Percentiles rank a stretch among this genome's conserved stretches.
These are phyloP conservation scores for Hepatocystis sp. DNA, from an alignment of 169 alveolate genomes.

Conservation along the genomic window DNA sequence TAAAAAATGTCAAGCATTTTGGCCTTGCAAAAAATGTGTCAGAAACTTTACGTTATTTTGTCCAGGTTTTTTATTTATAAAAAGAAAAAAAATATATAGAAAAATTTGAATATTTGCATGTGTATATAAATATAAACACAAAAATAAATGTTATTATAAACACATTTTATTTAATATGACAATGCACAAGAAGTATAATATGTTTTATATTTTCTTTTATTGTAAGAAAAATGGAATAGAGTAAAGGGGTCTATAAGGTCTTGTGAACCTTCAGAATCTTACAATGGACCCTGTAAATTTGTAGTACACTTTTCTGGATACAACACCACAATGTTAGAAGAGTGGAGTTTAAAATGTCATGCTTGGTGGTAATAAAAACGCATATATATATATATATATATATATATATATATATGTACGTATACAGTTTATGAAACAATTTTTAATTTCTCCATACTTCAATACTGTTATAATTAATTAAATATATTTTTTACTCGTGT, in stretches of 20 bases:
- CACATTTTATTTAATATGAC: background rate
- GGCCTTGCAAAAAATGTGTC: slow-evolving; percentile 85
- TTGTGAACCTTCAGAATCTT: slow-evolving; percentile 33
- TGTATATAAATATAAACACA: slow-evolving; percentile 8
- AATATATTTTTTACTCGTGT: slow-evolving; percentile 1
- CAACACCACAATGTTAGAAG: slow-evolving; percentile 51
- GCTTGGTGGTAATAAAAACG: slow-evolving; percentile 78
- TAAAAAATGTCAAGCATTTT: slow-evolving; percentile 79
- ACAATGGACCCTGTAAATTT: slow-evolving; percentile 66
- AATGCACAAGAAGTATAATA: background rate
- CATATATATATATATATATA: too few relatives aligned
- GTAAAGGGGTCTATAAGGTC: slow-evolving; percentile 48
- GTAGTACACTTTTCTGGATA: slow-evolving; percentile 55
- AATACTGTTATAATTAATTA: background rate
- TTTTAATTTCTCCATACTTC: too few relatives aligned
- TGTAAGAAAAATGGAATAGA: slow-evolving; percentile 53
- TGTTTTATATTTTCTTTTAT: slow-evolving; percentile 2
- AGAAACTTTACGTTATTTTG: slow-evolving; percentile 80
- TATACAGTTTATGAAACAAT: too few relatives aligned
- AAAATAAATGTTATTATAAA: background rate
- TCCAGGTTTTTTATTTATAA: slow-evolving; percentile 78
- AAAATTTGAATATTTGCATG: slow-evolving; percentile 6
- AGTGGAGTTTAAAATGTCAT: slow-evolving; percentile 71
- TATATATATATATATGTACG: too few relatives aligned
- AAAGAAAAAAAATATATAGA: background rate